Conservation (phyloP, 2,329 filamentous ascomycete genomes). For the Ceratocystis eucalypticola region DNA sequence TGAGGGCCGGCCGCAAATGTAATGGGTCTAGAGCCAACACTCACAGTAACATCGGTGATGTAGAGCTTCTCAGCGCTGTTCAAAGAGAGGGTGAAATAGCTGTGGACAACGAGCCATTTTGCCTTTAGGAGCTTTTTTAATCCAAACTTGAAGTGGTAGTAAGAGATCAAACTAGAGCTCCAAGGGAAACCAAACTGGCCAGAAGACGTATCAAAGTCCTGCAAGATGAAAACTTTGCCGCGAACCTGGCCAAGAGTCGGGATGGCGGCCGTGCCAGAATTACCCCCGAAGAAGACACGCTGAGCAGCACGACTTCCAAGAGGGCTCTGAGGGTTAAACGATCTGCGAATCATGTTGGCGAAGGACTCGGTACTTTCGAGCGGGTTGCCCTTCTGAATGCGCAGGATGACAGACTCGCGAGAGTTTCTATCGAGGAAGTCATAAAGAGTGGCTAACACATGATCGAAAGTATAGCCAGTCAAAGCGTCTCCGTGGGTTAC, state of each 20-base stretch:
- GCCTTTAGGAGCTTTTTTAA: fast-evolving
- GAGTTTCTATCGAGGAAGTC: background rate
- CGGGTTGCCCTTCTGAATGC: background rate
- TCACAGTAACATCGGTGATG: background rate
- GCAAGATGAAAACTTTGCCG: too few species aligned
- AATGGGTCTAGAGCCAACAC: background rate
- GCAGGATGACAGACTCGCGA: background rate
- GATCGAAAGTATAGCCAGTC: background rate
- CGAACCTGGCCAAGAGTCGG: too few species aligned
- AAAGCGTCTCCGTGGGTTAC: background rate
- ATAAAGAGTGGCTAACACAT: background rate
- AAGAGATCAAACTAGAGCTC: too few species aligned
- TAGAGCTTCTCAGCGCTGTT: background rate
- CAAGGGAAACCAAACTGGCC: too few species aligned
- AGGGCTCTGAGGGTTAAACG: too few species aligned
- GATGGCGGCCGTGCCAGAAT: too few species aligned
- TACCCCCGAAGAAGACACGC: too few species aligned
- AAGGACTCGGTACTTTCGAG: background rate
- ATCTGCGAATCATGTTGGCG: background rate
- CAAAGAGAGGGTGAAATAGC: too few species aligned
- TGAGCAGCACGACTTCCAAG: background rate
- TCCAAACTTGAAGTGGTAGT: too few species aligned
- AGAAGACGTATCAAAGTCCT: too few species aligned
- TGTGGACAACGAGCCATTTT: too few species aligned
- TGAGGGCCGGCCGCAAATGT: background rate